Conservation (phyloP, 495 filamentous ascomycete genomes). For the Penicillium verhagenii region DNA sequence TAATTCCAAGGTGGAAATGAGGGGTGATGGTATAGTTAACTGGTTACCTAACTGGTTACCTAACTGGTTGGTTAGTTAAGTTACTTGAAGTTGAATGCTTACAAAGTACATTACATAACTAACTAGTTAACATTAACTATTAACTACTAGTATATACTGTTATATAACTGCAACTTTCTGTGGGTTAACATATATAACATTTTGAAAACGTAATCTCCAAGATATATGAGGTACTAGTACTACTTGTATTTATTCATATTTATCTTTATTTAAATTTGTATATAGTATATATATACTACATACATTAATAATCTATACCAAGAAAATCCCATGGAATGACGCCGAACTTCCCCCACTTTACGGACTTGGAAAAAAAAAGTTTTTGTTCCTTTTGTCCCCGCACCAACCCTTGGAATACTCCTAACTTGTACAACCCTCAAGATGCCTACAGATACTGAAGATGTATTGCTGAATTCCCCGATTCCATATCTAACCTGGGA, state of each 20-base stretch:
- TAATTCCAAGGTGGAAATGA: too few relatives aligned
- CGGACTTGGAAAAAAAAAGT: conserved; percentile 22
- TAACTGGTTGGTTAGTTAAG: too few relatives aligned
- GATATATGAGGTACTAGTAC: too few relatives aligned
- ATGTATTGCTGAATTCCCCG: conserved; percentile 51
- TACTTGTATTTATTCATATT: too few relatives aligned
- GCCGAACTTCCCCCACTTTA: conserved; percentile 9
- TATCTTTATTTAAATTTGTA: not conserved
- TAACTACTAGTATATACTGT: not conserved
- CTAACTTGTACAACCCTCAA: conserved; percentile 8
- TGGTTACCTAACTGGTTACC: too few relatives aligned
- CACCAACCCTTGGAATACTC: too few relatives aligned
- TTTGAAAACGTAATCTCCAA: too few relatives aligned
- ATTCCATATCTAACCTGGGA: not conserved
- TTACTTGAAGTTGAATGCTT: too few relatives aligned
- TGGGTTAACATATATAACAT: too few relatives aligned
- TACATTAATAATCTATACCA: not conserved
- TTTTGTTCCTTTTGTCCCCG: conserved; percentile 2
- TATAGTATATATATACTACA: not conserved
- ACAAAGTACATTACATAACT: not conserved
- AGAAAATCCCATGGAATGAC: conserved; percentile 12
- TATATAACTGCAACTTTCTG: too few relatives aligned
- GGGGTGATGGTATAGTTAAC: not conserved
- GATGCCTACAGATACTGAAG: conserved; percentile 84
- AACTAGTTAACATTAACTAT: not conserved